These are phyloP conservation scores for Leishmania tarentolae DNA, from an alignment of 208 protist genomes.

Conservation along the genomic window DNA sequence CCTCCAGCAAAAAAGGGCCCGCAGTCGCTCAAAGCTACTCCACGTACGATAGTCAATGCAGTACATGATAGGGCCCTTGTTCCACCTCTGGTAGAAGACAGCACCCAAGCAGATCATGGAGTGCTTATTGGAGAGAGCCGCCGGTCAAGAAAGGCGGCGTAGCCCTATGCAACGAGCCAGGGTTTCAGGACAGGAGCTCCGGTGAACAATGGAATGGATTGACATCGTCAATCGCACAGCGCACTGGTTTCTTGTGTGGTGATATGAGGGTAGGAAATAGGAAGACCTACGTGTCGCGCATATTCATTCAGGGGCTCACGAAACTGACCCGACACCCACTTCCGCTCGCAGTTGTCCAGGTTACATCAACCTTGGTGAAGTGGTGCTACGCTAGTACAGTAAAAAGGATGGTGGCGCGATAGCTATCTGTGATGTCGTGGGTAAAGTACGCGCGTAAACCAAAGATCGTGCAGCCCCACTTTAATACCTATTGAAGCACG, in stretches of 20 bases:
- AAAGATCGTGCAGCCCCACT: constrained; percentile 55
- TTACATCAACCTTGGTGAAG: constrained; percentile 71
- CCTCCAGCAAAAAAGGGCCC: constrained; percentile 62
- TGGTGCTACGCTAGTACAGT: constrained; percentile 74
- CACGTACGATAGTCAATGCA: constrained; percentile 80
- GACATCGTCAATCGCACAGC: constrained; percentile 55
- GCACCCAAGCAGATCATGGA: constrained; percentile 35
- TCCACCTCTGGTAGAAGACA: constrained; percentile 54
- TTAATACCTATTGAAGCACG: constrained; percentile 47
- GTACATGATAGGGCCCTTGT: constrained; percentile 62
- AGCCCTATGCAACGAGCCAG: constrained; percentile 33
- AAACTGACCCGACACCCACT: constrained; percentile 49
- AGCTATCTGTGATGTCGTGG: constrained; percentile 74
- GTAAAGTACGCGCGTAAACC: constrained; percentile 66
- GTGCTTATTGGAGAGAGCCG: no score
- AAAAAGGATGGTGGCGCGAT: constrained; percentile 53
- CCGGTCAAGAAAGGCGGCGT: constrained; percentile 31
- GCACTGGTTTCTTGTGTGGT: constrained; percentile 75
- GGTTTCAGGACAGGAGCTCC: constrained; percentile 56
- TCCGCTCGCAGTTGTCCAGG: constrained; percentile 57
- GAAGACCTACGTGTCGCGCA: constrained; percentile 49
- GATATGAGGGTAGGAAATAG: constrained; percentile 57
- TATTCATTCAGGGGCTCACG: constrained; percentile 39
- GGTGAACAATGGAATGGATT: constrained; percentile 48
- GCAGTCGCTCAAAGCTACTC: constrained; percentile 67